Percentiles rank a stretch among this genome's conserved stretches.
These are phyloP conservation scores for Rhizopogon vinicolor DNA, from an alignment of 768 basidiomycete genomes.

Conservation along the genomic window DNA sequence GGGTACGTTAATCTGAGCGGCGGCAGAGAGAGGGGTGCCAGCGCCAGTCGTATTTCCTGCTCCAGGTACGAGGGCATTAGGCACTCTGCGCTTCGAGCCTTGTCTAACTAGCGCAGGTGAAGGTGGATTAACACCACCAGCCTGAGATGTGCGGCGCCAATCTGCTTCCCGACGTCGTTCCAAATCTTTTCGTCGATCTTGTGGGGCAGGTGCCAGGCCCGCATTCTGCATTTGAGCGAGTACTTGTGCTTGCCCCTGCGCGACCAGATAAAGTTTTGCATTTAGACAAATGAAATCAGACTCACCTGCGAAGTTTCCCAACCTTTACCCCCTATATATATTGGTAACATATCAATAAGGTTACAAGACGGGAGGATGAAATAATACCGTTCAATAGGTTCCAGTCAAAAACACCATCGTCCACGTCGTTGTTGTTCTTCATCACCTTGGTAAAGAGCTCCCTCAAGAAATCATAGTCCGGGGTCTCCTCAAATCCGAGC, in stretches of 20 bases:
- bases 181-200: slow-evolving; percentile 56
- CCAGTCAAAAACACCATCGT: slow-evolving; percentile 97
- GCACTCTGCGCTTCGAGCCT: slow-evolving; percentile 68
- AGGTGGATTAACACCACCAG: slow-evolving; percentile 51
- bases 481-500: slow-evolving; percentile 97
- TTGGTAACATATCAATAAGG: neutral
- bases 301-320: slow-evolving; percentile 84
- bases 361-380: neutral
- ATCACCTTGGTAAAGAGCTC: slow-evolving; percentile 93
- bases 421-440: slow-evolving; percentile 85
- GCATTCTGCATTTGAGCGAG: slow-evolving; percentile 61
- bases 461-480: slow-evolving; percentile 96
- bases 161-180: slow-evolving; percentile 52
- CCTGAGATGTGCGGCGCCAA: slow-evolving; percentile 58
- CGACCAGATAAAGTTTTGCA: slow-evolving; percentile 7
- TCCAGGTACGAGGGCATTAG: slow-evolving; percentile 54
- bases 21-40: slow-evolving; percentile 65
- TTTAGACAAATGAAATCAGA: slow-evolving; percentile 9
- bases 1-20: slow-evolving; percentile 72
- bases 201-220: slow-evolving; percentile 36
- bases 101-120: slow-evolving; percentile 77
- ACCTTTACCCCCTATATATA: slow-evolving; percentile 71
- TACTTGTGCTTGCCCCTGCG: slow-evolving; percentile 60
- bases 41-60: slow-evolving; percentile 46
- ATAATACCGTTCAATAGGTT: slow-evolving; percentile 77